phyloP scores from a whole-genome alignment of 352 stramenopile species.

The Achlya hypogyna region DNA sequence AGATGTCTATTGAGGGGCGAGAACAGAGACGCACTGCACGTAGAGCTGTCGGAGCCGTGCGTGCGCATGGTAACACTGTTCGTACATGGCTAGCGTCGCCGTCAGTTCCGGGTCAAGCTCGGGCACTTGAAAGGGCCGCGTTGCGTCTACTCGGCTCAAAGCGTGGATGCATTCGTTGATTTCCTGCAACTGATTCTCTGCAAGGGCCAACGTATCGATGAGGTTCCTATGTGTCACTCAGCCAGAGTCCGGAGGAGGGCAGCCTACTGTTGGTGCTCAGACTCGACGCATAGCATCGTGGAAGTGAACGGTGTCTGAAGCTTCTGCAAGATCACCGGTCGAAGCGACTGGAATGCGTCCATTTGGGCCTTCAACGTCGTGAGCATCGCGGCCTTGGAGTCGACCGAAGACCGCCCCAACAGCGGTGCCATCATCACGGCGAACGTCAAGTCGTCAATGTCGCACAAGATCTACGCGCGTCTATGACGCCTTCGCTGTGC shows the following conservation, averaged over 20 bases:
- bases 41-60: neutral
- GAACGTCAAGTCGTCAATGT: neutral
- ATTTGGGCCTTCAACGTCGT: neutral
- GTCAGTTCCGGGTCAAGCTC: neutral
- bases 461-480: neutral
- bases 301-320: neutral
- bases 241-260: neutral
- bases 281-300: neutral
- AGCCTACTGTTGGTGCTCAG: neutral
- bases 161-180: neutral
- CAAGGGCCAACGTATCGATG: neutral
- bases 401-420: neutral
- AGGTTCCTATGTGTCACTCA: neutral
- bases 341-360: neutral
- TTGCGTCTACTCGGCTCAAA: neutral
- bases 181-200: neutral
- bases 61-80: constrained; percentile 3
- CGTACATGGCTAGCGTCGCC: neutral
- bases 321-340: neutral
- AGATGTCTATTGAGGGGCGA: too few relatives aligned
- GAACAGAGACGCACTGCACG: neutral
- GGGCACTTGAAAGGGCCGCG: neutral
- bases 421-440: neutral
- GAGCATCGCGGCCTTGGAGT: neutral
- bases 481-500: neutral